Base-by-base conservation (phyloP, 1,139 yeast genomes). In the Saccharomyces pastorianus region DNA sequence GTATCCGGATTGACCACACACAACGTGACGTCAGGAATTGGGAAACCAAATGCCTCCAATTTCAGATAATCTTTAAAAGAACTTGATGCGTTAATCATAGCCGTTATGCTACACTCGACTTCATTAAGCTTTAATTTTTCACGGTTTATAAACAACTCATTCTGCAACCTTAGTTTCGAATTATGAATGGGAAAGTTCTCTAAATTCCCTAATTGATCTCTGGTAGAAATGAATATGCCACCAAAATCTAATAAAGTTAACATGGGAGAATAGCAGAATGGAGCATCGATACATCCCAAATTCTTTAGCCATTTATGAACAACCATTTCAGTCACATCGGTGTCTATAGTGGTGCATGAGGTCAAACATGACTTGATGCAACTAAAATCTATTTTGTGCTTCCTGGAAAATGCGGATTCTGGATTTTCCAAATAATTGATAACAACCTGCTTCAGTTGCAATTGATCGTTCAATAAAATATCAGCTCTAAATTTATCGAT, bases 401-500 rank as follows among this genome's bases (percentile, higher is more conserved):
- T 88, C 61, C 88, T 89, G 56, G 87, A 85, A 55, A 96, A 76
- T 0, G 97, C 89, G 48, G 85, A 77, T 65, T 85, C 86, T 0
- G 99, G 99, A 55, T 88, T 85, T 23, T 88, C 85, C 68, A 93
- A 96, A 68, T 93, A 93, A 69, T 93, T 95, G 64, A 88, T 91
- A 0, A 93, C 93, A 14, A 91, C 97, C 57, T 93, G 84, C 65
- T 93, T 95, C 59, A 93, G 73, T n/a, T 95, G 93, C 47, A 95
- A 78, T 65, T 90, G 91, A 67, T 93, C 98, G 1, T 95, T 87
- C 47, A 93, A 73, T 27, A 93, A 66, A 27, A 91, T 78, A 1
- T 91, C 81, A 1, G 90, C 95, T 51, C 82, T 77, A 64, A 81
- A 83, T 55, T 80, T 78, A 32, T 95, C 83, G 27, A 90, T 81